phyloP scores from a whole-genome alignment of 139 green algal genomes.

The Nannochloris sp. region DNA sequence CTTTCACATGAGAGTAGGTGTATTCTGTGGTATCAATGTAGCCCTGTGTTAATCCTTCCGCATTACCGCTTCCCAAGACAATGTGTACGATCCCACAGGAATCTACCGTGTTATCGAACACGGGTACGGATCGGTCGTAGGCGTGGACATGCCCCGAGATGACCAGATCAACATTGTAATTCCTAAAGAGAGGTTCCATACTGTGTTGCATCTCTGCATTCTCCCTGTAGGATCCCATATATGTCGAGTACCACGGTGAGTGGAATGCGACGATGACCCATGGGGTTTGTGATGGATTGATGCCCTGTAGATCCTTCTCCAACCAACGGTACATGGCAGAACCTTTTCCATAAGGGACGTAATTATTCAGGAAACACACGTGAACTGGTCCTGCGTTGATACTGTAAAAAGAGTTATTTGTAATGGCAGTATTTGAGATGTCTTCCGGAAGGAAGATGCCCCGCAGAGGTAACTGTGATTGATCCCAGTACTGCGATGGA shows the following conservation, averaged over 20 bases:
- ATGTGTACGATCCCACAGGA: neutral
- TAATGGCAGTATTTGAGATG: neutral
- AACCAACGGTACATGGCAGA: constrained; percentile 61
- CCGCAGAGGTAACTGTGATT: neutral
- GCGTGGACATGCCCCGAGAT: constrained; percentile 22
- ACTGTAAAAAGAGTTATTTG: constrained; percentile 2
- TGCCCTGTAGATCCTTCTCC: constrained; percentile 42
- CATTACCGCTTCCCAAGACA: neutral
- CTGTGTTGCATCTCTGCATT: constrained; percentile 14
- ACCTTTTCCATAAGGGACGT: constrained; percentile 14
- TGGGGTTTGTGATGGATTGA: constrained; percentile 55
- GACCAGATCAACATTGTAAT: constrained; percentile 57
- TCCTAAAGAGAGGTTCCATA: constrained; percentile 52
- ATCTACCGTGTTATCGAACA: neutral
- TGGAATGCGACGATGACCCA: constrained; percentile 66
- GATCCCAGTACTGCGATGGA: neutral
- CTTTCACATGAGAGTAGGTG: neutral
- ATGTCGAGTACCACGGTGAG: constrained; percentile 41
- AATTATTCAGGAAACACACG: neutral
- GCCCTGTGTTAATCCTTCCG: neutral
- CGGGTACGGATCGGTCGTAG: neutral
- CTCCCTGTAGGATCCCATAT: neutral
- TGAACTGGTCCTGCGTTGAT: neutral
- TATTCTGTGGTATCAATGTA: neutral
- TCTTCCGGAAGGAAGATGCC: neutral